Evolutionary conservation across 1,139 yeast genomes (phyloP), one percentile per base, ranked within the genome.

Genomic region (Saccharomyces hybrid): DNA sequence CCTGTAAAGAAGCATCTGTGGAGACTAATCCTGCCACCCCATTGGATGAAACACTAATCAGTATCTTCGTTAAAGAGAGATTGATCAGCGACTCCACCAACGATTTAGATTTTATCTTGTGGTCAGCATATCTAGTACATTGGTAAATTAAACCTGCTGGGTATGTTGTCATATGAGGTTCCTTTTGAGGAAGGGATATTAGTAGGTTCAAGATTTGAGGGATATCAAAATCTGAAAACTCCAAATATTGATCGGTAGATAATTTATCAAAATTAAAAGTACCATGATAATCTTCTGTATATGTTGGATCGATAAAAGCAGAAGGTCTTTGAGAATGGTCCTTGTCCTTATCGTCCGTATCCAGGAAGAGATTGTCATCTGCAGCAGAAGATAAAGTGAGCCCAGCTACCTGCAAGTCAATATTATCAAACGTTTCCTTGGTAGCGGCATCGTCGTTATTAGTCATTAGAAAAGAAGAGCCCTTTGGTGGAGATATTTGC

Each of bases 71-170:
- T 28, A 83, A 74, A 58, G 86, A 83, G 51, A 85, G 74, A 56
- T 82, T 83, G 56, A 84, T 73, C 42, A 85, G 74, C 51, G 80
- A 81, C 55, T 78, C 81, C 0, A 84, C 82, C 56, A 83, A 71
- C 34, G 80, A 79, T 4, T 71, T 69, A 54, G 84, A 79, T 24
- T 80, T 74, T 41, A 78, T 79, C 60, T 79, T 78, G 58, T 75
- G 74, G 59, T 80, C 83, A 0, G 90, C 80, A 64, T 82, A 86
- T 60, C 93, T 73, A 11, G 84, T 66, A 62, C 86, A 76, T 67
- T 86, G 93, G 64, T 79, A 86, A 0, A 84, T 69, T 5, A 85
- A 75, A 0, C 88, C 82, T 0, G 93, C 89, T 0, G 91, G 88
- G 12, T 81, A 71, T 48, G 82, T 79, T 0, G 89, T 77, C 54